Base-by-base conservation (phyloP, 192 early-diverging fungal genomes). In the Coemansia sp. region DNA sequence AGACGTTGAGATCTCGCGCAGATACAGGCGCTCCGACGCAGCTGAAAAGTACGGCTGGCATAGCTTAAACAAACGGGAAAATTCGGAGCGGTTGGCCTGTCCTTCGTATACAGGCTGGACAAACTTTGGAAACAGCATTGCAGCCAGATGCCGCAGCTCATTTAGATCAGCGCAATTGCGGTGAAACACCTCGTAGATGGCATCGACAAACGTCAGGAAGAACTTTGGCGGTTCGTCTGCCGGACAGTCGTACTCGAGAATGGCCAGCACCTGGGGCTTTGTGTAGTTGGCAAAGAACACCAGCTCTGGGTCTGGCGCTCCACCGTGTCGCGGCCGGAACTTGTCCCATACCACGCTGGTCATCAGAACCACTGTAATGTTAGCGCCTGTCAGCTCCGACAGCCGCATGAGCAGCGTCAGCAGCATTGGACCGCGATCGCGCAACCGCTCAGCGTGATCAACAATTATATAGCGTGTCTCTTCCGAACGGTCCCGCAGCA, bases 1-100 rank as follows among this genome's bases (percentile, higher is more conserved):
- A 4, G 82, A 79, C 44, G 86, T 89, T 1, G 96, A 96, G 28
- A 98, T 90, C 53, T 97, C 90, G n/a, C 94, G 86, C 63, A 97
- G 71, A 70, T 93, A 97, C 20, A 98, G 74, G 20, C 89, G 89
- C 56, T 96, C 89, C 9, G 88, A 84, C 1, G 90, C 93, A 9
- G 90, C 86, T 7, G 87, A 83, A 82, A 97, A 87, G 64, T 92
- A 91, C 26, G 84, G 84, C 66, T 94, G 88, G 55, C 91, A 84
- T 12, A 87, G 74, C 40, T 84, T 84, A 71, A 92, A 93, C 44
- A 98, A 73, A 42, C 89, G 89, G 23, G 83, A 54, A 12, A 82
- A 89, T 60, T 98, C 90, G 11, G 81, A 65, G 38, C 81, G 71
- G 18, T 81, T 83, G 4, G 84, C 90, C 84, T 59, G 84, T 18